phyloP scores from a whole-genome alignment of 192 early-diverging fungal species.

The Funneliformis geosporum region DNA sequence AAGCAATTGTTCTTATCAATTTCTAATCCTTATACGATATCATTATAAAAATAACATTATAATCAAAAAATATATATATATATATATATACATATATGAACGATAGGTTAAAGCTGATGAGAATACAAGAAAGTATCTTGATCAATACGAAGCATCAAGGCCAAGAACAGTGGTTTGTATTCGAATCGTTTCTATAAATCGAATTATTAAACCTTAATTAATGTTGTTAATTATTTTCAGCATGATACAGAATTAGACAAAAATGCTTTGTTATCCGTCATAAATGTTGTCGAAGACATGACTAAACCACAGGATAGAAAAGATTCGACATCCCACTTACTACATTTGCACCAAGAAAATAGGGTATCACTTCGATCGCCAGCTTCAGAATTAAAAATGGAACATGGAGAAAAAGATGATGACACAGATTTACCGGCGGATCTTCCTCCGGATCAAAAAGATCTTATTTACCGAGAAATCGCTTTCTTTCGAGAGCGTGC shows the following conservation, averaged over 20 bases:
- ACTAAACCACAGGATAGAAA: slow-evolving; percentile 33
- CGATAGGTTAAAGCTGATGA: slow-evolving; percentile 33
- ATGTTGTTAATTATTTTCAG: slow-evolving; percentile 31
- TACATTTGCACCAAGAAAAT: slow-evolving; percentile 14
- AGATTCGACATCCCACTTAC: slow-evolving; percentile 15
- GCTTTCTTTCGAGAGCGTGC: slow-evolving; percentile 65
- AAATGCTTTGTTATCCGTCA: slow-evolving; percentile 48
- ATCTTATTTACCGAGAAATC: slow-evolving; percentile 61
- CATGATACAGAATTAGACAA: slow-evolving; percentile 51
- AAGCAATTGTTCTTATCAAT: slow-evolving; percentile 17
- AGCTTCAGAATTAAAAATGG: slow-evolving; percentile 17
- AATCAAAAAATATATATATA: no score
- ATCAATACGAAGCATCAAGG: slow-evolving; percentile 45
- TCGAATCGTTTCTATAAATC: not conserved
- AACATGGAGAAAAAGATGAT: slow-evolving; percentile 38
- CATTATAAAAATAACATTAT: not conserved
- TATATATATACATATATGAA: slow-evolving; percentile 16
- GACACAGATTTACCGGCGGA: slow-evolving; percentile 52
- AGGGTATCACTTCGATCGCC: slow-evolving; percentile 16
- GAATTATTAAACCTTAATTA: not conserved
- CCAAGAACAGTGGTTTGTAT: slow-evolving; percentile 43
- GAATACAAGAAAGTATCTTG: slow-evolving; percentile 39
- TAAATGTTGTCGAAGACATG: slow-evolving; percentile 47
- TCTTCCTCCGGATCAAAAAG: slow-evolving; percentile 55
- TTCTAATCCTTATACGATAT: not conserved